phyloP scores from a whole-genome alignment of 1,284 basidiomycete genomes.

The Polyporus tsugae region DNA sequence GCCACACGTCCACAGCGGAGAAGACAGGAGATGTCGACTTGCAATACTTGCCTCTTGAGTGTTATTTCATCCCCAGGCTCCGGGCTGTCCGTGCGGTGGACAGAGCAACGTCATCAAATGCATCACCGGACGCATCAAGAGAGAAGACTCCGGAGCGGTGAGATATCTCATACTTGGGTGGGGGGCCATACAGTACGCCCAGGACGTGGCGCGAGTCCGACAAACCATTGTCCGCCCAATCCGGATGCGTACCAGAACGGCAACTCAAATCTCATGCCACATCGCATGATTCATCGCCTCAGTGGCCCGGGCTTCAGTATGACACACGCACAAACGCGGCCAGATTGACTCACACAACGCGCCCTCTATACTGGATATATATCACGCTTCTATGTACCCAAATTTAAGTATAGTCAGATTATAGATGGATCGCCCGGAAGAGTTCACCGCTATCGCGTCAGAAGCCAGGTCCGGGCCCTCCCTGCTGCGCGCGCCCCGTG shows the following conservation, averaged over 20 bases:
- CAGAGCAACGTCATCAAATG: constrained; percentile 7
- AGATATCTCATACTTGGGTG: not conserved
- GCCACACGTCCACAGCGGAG: not conserved
- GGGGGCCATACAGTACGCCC: not conserved
- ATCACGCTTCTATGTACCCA: not conserved
- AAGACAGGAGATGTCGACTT: not conserved
- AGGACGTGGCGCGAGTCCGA: not conserved
- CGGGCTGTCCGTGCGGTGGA: not conserved
- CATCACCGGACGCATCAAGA: constrained; percentile 6
- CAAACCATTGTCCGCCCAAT: constrained; percentile 14
- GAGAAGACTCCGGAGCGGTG: not conserved
- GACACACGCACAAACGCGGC: constrained; percentile 15
- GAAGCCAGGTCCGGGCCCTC: too few relatives aligned
- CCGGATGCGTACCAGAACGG: not conserved
- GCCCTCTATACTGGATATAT: not conserved
- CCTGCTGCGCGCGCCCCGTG: not conserved
- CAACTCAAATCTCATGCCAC: not conserved
- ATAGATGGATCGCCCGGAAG: not conserved
- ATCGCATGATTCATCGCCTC: not conserved
- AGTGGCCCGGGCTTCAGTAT: not conserved
- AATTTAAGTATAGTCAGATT: not conserved
- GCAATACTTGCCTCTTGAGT: not conserved
- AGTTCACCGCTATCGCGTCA: too few relatives aligned
- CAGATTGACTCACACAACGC: constrained; percentile 11
- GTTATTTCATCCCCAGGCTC: not conserved